Conservation (phyloP, 768 basidiomycete genomes). For the Collybia nuda region DNA sequence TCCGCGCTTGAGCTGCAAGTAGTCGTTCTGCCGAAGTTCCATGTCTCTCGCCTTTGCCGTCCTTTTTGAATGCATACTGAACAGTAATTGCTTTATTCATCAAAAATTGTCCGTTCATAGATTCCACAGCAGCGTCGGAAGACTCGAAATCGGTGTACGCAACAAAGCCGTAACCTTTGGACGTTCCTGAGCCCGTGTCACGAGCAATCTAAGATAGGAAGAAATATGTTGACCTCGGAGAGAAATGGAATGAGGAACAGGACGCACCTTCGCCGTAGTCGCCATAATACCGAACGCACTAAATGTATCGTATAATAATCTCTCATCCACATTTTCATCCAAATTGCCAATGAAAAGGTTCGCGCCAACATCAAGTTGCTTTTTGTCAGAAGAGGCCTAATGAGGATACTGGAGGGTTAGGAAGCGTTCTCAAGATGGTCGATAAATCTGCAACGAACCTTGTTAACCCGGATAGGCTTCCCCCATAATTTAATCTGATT, state of each 20-base stretch:
- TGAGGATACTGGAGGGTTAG: constrained; percentile 4
- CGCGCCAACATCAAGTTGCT: constrained; percentile 96
- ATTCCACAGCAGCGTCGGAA: constrained; percentile 93
- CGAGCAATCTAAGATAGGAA: constrained; percentile 72
- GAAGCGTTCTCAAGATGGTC: neutral
- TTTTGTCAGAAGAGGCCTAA: constrained; percentile 96
- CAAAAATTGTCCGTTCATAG: constrained; percentile 96
- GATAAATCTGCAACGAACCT: constrained; percentile 57
- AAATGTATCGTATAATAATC: constrained; percentile 92
- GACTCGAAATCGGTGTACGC: constrained; percentile 98
- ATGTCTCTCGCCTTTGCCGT: constrained; percentile 96
- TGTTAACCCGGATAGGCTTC: constrained; percentile 98
- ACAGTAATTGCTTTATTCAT: constrained; percentile 98
- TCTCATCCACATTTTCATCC: constrained; percentile 94
- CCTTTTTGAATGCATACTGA: constrained; percentile 99
- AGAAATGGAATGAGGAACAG: constrained; percentile 6
- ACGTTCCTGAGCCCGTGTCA: constrained; percentile 78
- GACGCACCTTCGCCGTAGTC: constrained; percentile 79
- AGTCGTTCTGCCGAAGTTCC: constrained; percentile 97
- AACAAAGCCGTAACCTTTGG: constrained; percentile 97
- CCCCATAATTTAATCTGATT: constrained; percentile 99
- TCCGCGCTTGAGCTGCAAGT: constrained; percentile 91
- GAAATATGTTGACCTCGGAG: constrained; percentile 4
- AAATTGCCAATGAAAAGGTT: constrained; percentile 96
- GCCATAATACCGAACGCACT: constrained; percentile 93